Percentiles rank a stretch among this genome's conserved stretches.
Evolutionary conservation across 345 rosid species (phyloP).

Genomic region (Abelmoschus esculentus): DNA sequence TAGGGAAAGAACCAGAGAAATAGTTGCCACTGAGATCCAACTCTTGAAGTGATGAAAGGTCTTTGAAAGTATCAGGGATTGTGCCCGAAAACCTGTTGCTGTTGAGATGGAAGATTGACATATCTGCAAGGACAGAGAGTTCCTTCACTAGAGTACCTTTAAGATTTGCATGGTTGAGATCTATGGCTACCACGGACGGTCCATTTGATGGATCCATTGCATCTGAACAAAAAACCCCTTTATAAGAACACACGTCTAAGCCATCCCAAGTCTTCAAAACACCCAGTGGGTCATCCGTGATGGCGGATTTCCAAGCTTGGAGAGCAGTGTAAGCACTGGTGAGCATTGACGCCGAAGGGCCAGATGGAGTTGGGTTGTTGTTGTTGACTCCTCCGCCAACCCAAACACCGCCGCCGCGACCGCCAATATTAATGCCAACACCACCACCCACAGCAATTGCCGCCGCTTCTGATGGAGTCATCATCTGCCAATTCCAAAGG

Average conservation of each 20-base stretch:
- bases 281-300: background rate
- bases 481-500: background rate
- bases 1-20: background rate
- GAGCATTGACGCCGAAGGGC: background rate
- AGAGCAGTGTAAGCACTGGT: background rate
- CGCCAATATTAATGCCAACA: background rate
- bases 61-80: background rate
- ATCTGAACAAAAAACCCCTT: background rate
- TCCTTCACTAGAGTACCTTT: background rate
- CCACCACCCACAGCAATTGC: background rate
- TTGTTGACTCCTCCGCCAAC: background rate
- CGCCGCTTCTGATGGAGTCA: background rate
- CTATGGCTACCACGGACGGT: background rate
- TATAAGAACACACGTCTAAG: background rate
- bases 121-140: background rate
- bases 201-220: background rate
- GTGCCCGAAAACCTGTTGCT: background rate
- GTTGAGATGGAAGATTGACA: background rate
- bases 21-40: background rate
- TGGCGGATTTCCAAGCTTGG: background rate
- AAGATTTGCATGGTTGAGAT: background rate
- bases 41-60: background rate
- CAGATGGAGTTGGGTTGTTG: background rate
- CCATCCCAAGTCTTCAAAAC: background rate
- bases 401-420: background rate